These are phyloP conservation scores for Pythium insidiosum DNA, from an alignment of 352 stramenopile species.

Conservation along the genomic window DNA sequence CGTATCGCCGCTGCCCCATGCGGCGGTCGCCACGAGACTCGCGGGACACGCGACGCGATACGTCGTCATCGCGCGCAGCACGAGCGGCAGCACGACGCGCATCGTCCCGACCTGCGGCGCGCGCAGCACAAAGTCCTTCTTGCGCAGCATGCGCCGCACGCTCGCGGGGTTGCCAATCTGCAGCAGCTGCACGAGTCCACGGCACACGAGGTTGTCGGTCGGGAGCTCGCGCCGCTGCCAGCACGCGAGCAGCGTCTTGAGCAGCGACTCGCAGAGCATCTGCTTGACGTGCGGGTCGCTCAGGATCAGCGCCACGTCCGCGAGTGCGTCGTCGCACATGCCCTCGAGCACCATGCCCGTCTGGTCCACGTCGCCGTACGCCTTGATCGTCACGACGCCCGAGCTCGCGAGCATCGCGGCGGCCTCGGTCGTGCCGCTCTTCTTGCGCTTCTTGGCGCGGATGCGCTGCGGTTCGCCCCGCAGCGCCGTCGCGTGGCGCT, in stretches of 20 bases:
- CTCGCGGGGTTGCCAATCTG: conserved; percentile 76
- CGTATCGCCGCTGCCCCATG: too few species aligned
- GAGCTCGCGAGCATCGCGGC: conserved; percentile 69
- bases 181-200: conserved; percentile 75
- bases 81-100: conserved; percentile 64
- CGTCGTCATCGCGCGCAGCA: conserved; percentile 50
- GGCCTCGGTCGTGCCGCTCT: conserved; percentile 47
- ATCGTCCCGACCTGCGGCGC: conserved; percentile 75
- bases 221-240: conserved; percentile 61
- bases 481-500: conserved; percentile 51
- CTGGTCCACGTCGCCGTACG: conserved; percentile 66
- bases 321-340: conserved; percentile 66
- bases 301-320: conserved; percentile 70
- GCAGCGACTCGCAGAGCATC: conserved; percentile 64
- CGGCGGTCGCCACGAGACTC: not conserved
- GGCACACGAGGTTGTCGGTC: conserved; percentile 74
- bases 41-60: too few species aligned
- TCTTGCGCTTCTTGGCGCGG: conserved; percentile 68
- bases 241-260: conserved; percentile 52
- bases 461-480: conserved; percentile 68
- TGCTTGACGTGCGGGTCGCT: conserved; percentile 74
- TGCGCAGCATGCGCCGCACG: conserved; percentile 78
- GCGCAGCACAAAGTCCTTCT: conserved; percentile 74
- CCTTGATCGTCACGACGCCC: conserved; percentile 49
- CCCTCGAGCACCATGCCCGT: conserved; percentile 79